These are phyloP conservation scores for Chaetoscypha palmicola DNA, from an alignment of 2,329 filamentous ascomycete species.

Conservation along the genomic window DNA sequence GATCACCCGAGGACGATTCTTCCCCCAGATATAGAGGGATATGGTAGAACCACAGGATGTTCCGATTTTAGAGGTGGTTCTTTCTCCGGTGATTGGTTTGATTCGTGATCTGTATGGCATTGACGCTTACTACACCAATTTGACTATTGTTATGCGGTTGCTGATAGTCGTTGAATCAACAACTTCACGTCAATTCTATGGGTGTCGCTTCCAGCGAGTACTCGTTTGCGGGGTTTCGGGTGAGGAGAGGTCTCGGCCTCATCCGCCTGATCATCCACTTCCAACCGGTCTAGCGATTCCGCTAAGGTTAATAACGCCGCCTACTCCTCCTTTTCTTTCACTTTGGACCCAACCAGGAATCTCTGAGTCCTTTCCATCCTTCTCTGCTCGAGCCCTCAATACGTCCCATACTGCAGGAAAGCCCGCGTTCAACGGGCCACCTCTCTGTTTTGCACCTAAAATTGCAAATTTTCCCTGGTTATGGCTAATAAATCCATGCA, in stretches of 20 bases:
- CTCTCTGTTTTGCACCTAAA: conserved; percentile 63
- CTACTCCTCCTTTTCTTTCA: conserved; percentile 33
- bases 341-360: conserved; percentile 70
- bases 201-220: too few relatives aligned
- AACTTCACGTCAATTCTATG: too few relatives aligned
- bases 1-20: too few relatives aligned
- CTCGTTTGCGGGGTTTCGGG: background rate
- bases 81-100: too few relatives aligned
- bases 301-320: conserved; percentile 50
- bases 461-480: conserved; percentile 72
- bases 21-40: too few relatives aligned
- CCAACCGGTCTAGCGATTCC: conserved; percentile 46
- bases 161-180: too few relatives aligned
- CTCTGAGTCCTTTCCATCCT: conserved; percentile 43
- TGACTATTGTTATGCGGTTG: too few relatives aligned
- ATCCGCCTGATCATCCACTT: conserved; percentile 16
- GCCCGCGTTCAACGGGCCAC: conserved; percentile 58
- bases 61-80: too few relatives aligned
- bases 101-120: too few relatives aligned
- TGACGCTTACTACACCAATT: too few relatives aligned
- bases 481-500: conserved; percentile 80
- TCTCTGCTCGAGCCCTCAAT: conserved; percentile 52
- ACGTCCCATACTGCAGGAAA: conserved; percentile 71
- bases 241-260: too few relatives aligned
- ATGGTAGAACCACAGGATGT: too few relatives aligned